Conservation (phyloP, 2,329 filamentous ascomycete species). For the Xylariales sp. region DNA sequence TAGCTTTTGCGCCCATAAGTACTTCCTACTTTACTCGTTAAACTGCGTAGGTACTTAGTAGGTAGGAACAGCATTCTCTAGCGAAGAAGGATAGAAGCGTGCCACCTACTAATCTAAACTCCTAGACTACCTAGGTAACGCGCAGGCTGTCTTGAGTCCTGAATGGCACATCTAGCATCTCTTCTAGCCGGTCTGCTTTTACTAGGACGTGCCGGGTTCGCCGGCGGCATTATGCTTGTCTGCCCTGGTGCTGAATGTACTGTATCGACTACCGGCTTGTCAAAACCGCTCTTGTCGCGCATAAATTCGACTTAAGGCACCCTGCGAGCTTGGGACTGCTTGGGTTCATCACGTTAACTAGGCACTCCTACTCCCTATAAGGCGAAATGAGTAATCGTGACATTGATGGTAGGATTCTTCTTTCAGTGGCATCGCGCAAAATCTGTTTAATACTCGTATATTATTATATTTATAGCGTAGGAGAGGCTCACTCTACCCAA, state of each 20-base stretch:
- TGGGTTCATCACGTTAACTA: background rate
- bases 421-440: background rate
- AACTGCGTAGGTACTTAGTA: too few species aligned
- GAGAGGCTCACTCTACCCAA: background rate
- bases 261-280: background rate
- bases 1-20: background rate
- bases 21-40: background rate
- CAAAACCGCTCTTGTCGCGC: background rate
- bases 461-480: background rate
- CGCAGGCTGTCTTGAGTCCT: background rate
- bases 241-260: background rate
- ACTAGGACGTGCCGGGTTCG: constrained; percentile 1
- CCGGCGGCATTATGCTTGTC: constrained; percentile 1
- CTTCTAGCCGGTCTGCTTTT: background rate
- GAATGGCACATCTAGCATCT: background rate
- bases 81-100: background rate
- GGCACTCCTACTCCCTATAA: background rate
- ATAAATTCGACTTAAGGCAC: too few species aligned
- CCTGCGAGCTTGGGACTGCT: background rate
- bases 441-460: background rate
- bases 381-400: background rate
- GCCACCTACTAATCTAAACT: background rate
- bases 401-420: background rate
- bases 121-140: background rate
- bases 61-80: too few species aligned